Conservation (phyloP, 345 rosid genomes). For the Syzygium aqueum region DNA sequence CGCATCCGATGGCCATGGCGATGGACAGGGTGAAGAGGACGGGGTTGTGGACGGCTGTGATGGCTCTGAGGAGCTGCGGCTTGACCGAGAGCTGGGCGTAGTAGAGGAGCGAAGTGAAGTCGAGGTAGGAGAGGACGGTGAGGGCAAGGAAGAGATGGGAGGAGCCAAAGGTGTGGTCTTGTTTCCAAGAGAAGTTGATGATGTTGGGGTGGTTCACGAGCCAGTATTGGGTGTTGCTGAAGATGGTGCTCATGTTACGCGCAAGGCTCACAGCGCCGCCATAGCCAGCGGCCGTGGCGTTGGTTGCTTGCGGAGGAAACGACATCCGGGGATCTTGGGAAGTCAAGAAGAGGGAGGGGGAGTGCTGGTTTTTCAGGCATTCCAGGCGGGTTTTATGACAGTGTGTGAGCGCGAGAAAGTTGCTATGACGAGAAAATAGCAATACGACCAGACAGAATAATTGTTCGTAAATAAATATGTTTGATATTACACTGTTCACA, state of each 20-base stretch:
- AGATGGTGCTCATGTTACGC: not conserved
- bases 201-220: constrained; percentile 15
- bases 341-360: not conserved
- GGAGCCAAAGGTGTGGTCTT: constrained; percentile 21
- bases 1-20: constrained; percentile 63
- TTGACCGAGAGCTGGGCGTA: constrained; percentile 9
- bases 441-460: too few relatives aligned
- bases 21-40: constrained; percentile 47
- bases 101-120: constrained; percentile 7
- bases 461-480: too few relatives aligned
- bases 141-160: not conserved
- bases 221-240: not conserved
- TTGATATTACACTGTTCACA: too few relatives aligned
- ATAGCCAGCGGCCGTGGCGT: not conserved
- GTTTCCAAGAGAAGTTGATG: constrained; percentile 26
- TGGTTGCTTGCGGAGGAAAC: too few relatives aligned
- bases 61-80: constrained; percentile 38
- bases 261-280: not conserved
- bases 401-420: not conserved
- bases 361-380: not conserved
- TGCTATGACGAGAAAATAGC: too few relatives aligned
- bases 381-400: not conserved
- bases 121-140: not conserved
- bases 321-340: not conserved
- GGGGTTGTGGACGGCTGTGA: constrained; percentile 71